A percentile compares a stretch with the other conserved stretches of the same genome.
These are phyloP conservation scores for Botrytis byssoidea DNA, from an alignment of 2,329 filamentous ascomycete species.

Conservation along the genomic window DNA sequence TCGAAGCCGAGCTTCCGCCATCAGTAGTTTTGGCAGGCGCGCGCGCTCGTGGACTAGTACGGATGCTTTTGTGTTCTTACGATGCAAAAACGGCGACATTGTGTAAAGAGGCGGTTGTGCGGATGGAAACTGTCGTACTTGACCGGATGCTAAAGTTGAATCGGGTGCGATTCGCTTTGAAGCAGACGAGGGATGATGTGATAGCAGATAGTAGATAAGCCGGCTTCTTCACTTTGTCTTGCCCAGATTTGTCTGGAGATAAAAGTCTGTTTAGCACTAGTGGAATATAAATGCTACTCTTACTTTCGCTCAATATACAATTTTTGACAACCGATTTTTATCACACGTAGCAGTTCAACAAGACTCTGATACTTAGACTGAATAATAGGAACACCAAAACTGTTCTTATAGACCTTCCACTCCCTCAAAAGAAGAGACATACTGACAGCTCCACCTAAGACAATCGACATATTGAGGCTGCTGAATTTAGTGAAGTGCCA, in stretches of 20 bases:
- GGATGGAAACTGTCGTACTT: constrained; percentile 24
- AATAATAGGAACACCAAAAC: neutral
- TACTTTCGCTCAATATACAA: neutral
- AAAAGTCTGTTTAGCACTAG: neutral
- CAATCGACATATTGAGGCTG: neutral
- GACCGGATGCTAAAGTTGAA: constrained; percentile 23
- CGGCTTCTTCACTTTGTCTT: neutral
- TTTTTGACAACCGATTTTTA: neutral
- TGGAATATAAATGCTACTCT: neutral
- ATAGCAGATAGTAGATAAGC: neutral
- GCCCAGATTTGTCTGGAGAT: neutral
- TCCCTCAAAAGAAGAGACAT: neutral
- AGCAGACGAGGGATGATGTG: neutral
- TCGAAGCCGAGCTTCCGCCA: constrained; percentile 37
- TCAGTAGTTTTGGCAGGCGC: constrained; percentile 37
- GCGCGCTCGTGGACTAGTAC: constrained; percentile 38
- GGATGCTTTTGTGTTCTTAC: constrained; percentile 36
- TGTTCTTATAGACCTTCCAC: neutral
- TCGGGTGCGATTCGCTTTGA: constrained; percentile 19
- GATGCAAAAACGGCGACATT: constrained; percentile 25
- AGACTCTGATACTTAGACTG: neutral
- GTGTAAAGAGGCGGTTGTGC: constrained; percentile 27
- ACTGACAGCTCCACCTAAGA: neutral
- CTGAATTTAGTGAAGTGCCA: neutral
- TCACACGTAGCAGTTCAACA: neutral